Evolutionary conservation across 305 asterid species (phyloP), one percentile per base, ranked within the genome.

Genomic region (Plantago coronopus): DNA sequence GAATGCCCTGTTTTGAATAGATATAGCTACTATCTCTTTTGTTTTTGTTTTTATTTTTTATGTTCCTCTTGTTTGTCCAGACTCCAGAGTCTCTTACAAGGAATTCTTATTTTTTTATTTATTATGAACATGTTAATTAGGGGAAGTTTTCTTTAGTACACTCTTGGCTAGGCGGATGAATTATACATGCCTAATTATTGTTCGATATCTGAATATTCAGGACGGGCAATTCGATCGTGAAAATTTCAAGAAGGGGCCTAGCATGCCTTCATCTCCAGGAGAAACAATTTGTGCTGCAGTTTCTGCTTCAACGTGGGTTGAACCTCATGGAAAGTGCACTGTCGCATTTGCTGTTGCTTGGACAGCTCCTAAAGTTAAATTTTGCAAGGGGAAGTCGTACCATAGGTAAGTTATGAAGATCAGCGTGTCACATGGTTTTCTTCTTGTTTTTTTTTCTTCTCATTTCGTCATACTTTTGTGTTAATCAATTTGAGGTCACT

Each of bases 281-380:
- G 99, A 94, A 53, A 79, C 95, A 17, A 67, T 67, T 16, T 94
- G 99, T 79, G 97, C 99, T 49, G 99, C 96, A n/a, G 97, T 94
- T 59, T 82, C 95, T 65, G 99, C 99, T 69, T 78, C 96, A 11
- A 62, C 97, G 12, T 94, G 99, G 99, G 99, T 94, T n/a, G 99
- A 90, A 69, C 91, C 99, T 64, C 85, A 94, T 70, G 99, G 99
- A 54, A 90, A 87, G 76, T 83, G 95, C 84, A 87, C 96, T 7
- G 74, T 94, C 66, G 90, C 97, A 47, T 94, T 94, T 69, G 73
- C 99, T 54, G 82, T 94, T 69, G 85, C 97, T 59, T 89, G 99
- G 99, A 85, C 97, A 2, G 87, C 96, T 62, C 99, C 99, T 15
- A 81, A 86, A 82, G 96, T 94, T 55, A 90, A 84, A 75, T 90